A percentile compares a stretch with the other conserved stretches of the same genome.
Conservation (phyloP, 768 basidiomycete species). For the Phlebiopsis flavidoalba region DNA sequence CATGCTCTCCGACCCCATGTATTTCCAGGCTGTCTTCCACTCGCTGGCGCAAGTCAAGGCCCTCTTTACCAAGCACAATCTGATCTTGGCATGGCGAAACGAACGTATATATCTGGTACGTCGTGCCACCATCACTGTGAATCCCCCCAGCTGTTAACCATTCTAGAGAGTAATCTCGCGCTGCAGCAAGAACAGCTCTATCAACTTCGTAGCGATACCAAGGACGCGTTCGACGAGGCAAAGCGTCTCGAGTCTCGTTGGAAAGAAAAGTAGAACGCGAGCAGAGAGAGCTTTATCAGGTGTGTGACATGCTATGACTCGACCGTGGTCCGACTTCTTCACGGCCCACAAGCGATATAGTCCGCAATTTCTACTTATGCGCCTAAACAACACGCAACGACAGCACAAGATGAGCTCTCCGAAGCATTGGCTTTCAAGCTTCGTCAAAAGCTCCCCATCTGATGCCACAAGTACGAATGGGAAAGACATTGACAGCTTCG, state of each 20-base stretch:
- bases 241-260: slow-evolving; percentile 76
- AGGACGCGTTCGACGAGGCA: slow-evolving; percentile 85
- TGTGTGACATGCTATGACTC: slow-evolving; percentile 22
- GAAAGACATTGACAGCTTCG: slow-evolving; percentile 79
- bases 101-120: slow-evolving; percentile 81
- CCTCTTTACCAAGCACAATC: slow-evolving; percentile 71
- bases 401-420: slow-evolving; percentile 85
- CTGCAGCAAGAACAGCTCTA: slow-evolving; percentile 71
- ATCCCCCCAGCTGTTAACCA: not conserved
- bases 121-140: slow-evolving; percentile 12
- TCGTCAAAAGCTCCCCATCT: slow-evolving; percentile 58
- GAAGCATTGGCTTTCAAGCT: slow-evolving; percentile 80
- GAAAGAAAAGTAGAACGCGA: slow-evolving; percentile 85
- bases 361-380: slow-evolving; percentile 83
- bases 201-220: slow-evolving; percentile 71
- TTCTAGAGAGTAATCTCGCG: slow-evolving; percentile 66
- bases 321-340: not conserved
- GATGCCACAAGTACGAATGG: slow-evolving; percentile 19
- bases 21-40: slow-evolving; percentile 87
- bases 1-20: slow-evolving; percentile 70
- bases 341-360: slow-evolving; percentile 58
- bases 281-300: slow-evolving; percentile 87
- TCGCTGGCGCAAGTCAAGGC: slow-evolving; percentile 68
- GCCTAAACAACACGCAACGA: slow-evolving; percentile 83
- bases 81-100: slow-evolving; percentile 78